Percentiles rank a stretch among this genome's conserved stretches.
These are phyloP conservation scores for Lignosus rhinocerotis DNA, from an alignment of 1,284 basidiomycete species.

Conservation along the genomic window DNA sequence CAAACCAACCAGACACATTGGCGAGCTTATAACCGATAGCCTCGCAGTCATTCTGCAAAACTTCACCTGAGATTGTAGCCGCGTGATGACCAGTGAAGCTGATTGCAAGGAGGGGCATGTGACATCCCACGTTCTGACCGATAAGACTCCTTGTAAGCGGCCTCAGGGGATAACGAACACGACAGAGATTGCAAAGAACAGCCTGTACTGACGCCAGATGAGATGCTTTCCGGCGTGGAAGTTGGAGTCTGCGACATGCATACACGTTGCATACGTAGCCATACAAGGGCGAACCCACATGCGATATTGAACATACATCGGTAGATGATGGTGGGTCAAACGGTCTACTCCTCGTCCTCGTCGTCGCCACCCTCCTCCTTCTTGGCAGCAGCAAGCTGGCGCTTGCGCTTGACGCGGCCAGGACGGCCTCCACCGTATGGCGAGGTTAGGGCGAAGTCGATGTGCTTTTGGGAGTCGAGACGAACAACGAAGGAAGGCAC, in stretches of 20 bases:
- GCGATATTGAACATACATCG: conserved; percentile 30
- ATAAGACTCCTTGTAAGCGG: no score
- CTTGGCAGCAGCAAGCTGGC: conserved; percentile 89
- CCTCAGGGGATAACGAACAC: no score
- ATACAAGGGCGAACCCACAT: conserved; percentile 33
- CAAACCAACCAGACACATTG: no score
- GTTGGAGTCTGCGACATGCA: conserved; percentile 17
- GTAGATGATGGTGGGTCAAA: conserved; percentile 19
- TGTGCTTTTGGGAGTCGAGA: conserved; percentile 97
- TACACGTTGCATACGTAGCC: conserved; percentile 32
- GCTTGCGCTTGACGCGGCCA: conserved; percentile 99
- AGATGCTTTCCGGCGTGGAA: background rate
- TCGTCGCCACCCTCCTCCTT: conserved; percentile 89
- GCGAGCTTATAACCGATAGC: no score
- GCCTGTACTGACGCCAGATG: background rate
- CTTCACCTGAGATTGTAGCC: no score
- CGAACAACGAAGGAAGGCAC: conserved; percentile 99
- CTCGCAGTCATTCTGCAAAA: no score
- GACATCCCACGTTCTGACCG: no score
- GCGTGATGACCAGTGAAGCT: no score
- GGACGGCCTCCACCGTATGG: conserved; percentile 97
- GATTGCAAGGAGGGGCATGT: no score
- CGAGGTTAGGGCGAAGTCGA: conserved; percentile 97
- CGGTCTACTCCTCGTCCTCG: conserved; percentile 82
- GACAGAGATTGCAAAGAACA: no score